Percentiles rank a stretch among this genome's conserved stretches.
Evolutionary conservation across 2,329 filamentous ascomycete species (phyloP).

Genomic region (Alternaria hordeiaustralica): DNA sequence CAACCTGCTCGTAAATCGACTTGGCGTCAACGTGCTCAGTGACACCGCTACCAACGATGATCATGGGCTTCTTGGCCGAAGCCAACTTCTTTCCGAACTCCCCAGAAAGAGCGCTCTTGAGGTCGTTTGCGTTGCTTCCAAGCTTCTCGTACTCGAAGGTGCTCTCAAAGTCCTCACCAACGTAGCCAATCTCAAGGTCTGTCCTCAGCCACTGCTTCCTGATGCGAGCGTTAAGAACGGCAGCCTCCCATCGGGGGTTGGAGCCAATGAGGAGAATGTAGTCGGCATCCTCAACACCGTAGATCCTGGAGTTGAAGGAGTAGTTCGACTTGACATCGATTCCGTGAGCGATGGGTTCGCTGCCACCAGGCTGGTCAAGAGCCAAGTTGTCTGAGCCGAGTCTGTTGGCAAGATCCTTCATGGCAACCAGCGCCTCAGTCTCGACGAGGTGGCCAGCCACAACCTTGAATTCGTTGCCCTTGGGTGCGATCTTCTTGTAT

Average conservation of each 20-base stretch:
- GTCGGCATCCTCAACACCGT: conserved; percentile 92
- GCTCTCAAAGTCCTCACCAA: conserved; percentile 89
- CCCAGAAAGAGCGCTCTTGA: conserved; percentile 86
- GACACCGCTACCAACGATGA: conserved; percentile 90
- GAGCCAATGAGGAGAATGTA: conserved; percentile 90
- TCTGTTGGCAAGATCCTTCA: conserved; percentile 97
- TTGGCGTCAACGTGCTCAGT: conserved; percentile 91
- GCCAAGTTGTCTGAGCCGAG: conserved; percentile 95
- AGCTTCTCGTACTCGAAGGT: conserved; percentile 96
- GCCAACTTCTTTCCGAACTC: conserved; percentile 92
- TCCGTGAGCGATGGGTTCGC: conserved; percentile 85
- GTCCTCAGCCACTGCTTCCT: conserved; percentile 97
- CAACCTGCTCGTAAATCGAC: conserved; percentile 90
- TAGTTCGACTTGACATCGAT: conserved; percentile 94
- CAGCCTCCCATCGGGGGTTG: conserved; percentile 94
- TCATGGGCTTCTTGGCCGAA: conserved; percentile 90
- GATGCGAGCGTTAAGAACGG: conserved; percentile 93
- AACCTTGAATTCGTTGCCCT: conserved; percentile 94
- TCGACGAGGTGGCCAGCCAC: conserved; percentile 91
- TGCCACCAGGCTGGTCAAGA: conserved; percentile 86
- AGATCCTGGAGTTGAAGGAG: conserved; percentile 94
- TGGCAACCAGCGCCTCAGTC: conserved; percentile 90
- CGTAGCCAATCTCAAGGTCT: conserved; percentile 88
- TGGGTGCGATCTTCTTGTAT: conserved; percentile 78
- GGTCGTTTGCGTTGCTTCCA: conserved; percentile 75